Evolutionary conservation across 768 basidiomycete genomes (phyloP).

Genomic region (Crepidotus variabilis): DNA sequence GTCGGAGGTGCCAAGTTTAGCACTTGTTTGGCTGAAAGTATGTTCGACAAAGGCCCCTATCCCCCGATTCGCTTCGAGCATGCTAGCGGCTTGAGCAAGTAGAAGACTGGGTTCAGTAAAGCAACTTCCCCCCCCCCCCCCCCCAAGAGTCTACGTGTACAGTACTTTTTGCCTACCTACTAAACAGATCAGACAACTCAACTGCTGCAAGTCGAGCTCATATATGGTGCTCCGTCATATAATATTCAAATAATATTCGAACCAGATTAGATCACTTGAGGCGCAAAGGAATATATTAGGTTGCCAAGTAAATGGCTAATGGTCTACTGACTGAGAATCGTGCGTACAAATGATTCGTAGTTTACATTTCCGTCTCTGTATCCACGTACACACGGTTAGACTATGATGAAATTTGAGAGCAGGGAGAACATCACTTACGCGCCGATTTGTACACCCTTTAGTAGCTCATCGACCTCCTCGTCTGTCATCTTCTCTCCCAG

Average conservation of each 20-base stretch:
- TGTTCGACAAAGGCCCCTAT: not conserved
- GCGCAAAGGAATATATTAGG: not conserved
- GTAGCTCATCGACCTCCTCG: slow-evolving; percentile 95
- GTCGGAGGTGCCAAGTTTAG: not conserved
- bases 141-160: no score
- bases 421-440: slow-evolving; percentile 45
- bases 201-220: no score
- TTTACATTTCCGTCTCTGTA: slow-evolving; percentile 93
- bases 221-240: no score
- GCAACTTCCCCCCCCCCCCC: no score
- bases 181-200: no score
- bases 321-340: slow-evolving; percentile 79
- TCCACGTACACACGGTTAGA: slow-evolving; percentile 6
- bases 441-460: slow-evolving; percentile 93
- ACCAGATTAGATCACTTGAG: not conserved
- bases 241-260: not conserved
- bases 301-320: not conserved
- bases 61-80: no score
- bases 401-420: slow-evolving; percentile 5
- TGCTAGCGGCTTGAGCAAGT: no score
- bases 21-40: not conserved
- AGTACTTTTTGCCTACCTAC: no score
- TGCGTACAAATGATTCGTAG: slow-evolving; percentile 95
- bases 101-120: no score
- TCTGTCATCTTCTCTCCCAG: slow-evolving; percentile 98